Evolutionary conservation across 1,284 basidiomycete genomes (phyloP), one percentile per base, ranked within the genome.

Genomic region (Thecaphora thlaspeos): DNA sequence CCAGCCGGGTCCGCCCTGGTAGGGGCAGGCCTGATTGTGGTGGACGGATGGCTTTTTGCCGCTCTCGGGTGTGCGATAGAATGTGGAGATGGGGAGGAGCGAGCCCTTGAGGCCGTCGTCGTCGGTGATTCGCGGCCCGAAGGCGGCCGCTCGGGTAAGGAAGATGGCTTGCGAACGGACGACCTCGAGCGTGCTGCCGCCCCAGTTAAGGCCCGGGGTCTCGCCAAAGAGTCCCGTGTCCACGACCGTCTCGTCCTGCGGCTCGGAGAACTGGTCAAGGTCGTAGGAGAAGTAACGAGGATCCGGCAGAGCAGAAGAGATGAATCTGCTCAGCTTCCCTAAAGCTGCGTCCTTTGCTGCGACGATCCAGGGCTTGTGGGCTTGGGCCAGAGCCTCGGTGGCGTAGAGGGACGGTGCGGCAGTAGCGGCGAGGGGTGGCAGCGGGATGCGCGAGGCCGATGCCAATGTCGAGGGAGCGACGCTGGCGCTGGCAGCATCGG

Each of bases 141-240:
- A 77, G 12, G 70, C 75, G 17, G 76, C 76, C 2, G 76, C 61
- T 1, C 71, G 62, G 9, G 75, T 75, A 2, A 68, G 50, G 47
- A 73, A 75, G 46, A 64, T 63, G 19, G 72, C 72, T 34, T 73
- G 71, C 4, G 72, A 70, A 7, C 64, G 67, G 1, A 71, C 64
- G 5, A 71, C 69, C 22, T 69, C 67, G 19, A 71, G 55, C 2
- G 69, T 71, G 42, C 67, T 71, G 19, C 66, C 68, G 17, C 69
- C 69, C 69, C 69, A 71, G 19, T 64, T 65, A 24, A 69, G 44
- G 10, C 61, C 58, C 2, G 63, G 51, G 0, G 54, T 58, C n/a
- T 62, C 68, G 4, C 63, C 46, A 18, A 69, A 51, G 37, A 54
- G 47, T 15, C 56, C 68, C 11, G 55, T 51, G 30, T 65, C 63